Percentiles rank a stretch among this genome's conserved stretches.
These are phyloP conservation scores for Alternaria arborescens DNA, from an alignment of 2,329 filamentous ascomycete species.

Conservation along the genomic window DNA sequence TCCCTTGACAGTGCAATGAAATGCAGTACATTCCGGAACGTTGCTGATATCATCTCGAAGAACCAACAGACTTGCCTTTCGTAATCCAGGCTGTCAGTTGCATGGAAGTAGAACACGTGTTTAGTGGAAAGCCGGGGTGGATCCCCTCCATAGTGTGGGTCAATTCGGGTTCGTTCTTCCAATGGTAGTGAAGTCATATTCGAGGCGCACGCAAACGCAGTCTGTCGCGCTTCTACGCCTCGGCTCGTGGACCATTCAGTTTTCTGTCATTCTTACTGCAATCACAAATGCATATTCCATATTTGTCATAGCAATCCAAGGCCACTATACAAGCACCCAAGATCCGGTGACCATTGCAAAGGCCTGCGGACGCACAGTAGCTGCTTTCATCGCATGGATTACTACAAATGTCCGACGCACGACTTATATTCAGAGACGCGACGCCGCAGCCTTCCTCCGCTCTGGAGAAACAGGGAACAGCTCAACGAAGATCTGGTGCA, in stretches of 20 bases:
- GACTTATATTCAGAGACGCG: slow-evolving; percentile 28
- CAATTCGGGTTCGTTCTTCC: not conserved
- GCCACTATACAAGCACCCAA: not conserved
- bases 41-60: not conserved
- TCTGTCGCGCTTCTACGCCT: slow-evolving; percentile 1
- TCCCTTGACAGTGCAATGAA: not conserved
- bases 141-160: not conserved
- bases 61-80: not conserved
- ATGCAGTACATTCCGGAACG: not conserved
- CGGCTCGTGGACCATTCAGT: not conserved
- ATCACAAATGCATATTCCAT: not conserved
- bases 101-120: not conserved
- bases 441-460: slow-evolving; percentile 22
- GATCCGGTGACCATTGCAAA: not conserved
- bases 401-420: slow-evolving; percentile 31
- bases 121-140: not conserved
- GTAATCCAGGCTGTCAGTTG: not conserved
- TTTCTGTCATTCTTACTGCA: not conserved
- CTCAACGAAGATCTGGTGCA: slow-evolving; percentile 29
- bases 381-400: slow-evolving; percentile 28
- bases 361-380: not conserved
- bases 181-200: slow-evolving; percentile 1
- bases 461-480: slow-evolving; percentile 23
- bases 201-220: slow-evolving; percentile 1
- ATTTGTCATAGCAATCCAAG: not conserved